Percentiles rank a stretch among this genome's conserved stretches.
These are phyloP conservation scores for Papiliotrema nemorosa DNA, from an alignment of 1,284 basidiomycete genomes.

Conservation along the genomic window DNA sequence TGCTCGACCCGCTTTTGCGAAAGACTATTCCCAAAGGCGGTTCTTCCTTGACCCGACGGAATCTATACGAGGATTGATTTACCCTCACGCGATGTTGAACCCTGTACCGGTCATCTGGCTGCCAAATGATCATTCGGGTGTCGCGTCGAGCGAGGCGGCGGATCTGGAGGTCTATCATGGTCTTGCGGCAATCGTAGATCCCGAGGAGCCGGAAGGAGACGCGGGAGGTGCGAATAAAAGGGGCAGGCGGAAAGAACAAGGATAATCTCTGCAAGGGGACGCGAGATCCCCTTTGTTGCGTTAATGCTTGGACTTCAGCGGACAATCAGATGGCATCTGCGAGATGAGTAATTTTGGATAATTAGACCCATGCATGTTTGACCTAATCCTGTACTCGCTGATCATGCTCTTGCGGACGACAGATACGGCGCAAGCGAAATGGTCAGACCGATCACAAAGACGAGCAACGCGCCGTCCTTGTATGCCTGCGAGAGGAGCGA, in stretches of 20 bases:
- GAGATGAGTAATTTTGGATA: too few species aligned
- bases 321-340: neutral
- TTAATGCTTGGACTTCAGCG: neutral
- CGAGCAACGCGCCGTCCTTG: slow-evolving; percentile 44
- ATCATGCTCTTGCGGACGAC: neutral
- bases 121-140: slow-evolving; percentile 66
- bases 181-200: slow-evolving; percentile 28
- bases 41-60: slow-evolving; percentile 61
- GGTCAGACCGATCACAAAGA: slow-evolving; percentile 40
- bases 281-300: neutral
- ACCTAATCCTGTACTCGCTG: too few species aligned
- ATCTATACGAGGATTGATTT: slow-evolving; percentile 69
- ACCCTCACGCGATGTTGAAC: slow-evolving; percentile 72
- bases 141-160: slow-evolving; percentile 48
- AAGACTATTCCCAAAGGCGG: neutral
- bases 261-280: too few species aligned
- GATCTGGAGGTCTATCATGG: slow-evolving; percentile 27
- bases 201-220: neutral
- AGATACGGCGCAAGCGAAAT: slow-evolving; percentile 3
- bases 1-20: slow-evolving; percentile 13
- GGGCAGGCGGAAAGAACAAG: neutral
- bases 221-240: neutral
- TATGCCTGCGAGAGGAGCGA: slow-evolving; percentile 37
- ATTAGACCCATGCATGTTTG: too few species aligned
- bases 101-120: slow-evolving; percentile 75